These are phyloP conservation scores for Eucalyptus victrix DNA, from an alignment of 345 rosid genomes.

Conservation along the genomic window DNA sequence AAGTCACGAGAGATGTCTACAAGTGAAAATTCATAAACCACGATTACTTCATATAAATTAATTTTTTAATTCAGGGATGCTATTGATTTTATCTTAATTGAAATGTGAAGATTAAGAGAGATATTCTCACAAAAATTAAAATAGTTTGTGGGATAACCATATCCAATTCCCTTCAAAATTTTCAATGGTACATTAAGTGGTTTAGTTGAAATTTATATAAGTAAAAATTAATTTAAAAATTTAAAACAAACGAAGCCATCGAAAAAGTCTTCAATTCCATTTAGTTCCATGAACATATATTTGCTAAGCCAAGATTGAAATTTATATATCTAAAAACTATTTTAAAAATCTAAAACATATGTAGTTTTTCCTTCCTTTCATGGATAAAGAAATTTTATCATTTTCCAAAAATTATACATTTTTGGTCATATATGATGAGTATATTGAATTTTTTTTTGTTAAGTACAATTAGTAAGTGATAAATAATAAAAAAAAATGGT, in stretches of 20 bases:
- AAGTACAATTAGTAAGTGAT: background rate
- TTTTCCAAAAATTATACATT: background rate
- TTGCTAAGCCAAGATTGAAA: background rate
- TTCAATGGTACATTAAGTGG: background rate
- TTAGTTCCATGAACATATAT: background rate
- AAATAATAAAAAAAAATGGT: background rate
- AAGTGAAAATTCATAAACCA: background rate
- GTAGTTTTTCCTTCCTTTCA: background rate
- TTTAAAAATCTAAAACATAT: background rate
- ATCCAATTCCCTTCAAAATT: background rate
- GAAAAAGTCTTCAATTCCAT: background rate
- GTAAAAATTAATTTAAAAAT: background rate
- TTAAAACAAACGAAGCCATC: background rate
- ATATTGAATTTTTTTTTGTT: background rate
- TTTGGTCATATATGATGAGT: rapidly evolving
- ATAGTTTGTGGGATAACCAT: background rate
- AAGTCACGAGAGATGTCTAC: too few species aligned
- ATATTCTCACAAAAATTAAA: background rate
- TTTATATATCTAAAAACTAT: background rate
- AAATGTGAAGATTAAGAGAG: background rate
- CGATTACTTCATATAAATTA: background rate
- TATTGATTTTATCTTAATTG: background rate
- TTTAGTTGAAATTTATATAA: background rate
- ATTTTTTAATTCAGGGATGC: background rate
- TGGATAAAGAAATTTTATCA: background rate